A percentile compares a stretch with the other conserved stretches of the same genome.
Conservation (phyloP, 805 yeast species). For the Ogataea angusta region DNA sequence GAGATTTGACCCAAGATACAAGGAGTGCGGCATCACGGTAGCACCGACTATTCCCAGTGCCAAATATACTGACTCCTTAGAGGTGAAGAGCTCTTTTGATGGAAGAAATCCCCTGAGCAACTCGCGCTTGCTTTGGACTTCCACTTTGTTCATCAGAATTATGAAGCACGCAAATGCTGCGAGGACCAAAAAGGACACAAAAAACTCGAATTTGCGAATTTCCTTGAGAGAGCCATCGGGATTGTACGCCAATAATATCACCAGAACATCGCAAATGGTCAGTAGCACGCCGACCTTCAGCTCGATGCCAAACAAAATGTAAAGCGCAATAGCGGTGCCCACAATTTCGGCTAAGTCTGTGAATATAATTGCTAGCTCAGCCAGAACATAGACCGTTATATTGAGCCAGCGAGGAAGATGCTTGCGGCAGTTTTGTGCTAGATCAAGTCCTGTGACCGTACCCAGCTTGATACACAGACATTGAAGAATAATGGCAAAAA, state of each 20-base stretch:
- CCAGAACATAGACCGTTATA: slow-evolving; percentile 58
- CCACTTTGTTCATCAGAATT: slow-evolving; percentile 59
- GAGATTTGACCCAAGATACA: slow-evolving; percentile 80
- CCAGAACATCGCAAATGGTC: slow-evolving; percentile 78
- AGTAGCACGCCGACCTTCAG: slow-evolving; percentile 69
- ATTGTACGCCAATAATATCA: slow-evolving; percentile 73
- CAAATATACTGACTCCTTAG: slow-evolving; percentile 66
- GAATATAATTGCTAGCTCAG: slow-evolving; percentile 86
- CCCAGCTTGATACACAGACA: slow-evolving; percentile 82
- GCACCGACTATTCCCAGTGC: slow-evolving; percentile 88
- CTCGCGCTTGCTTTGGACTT: slow-evolving; percentile 48
- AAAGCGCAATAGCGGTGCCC: slow-evolving; percentile 85
- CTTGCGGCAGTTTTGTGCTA: slow-evolving; percentile 78
- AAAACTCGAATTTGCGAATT: slow-evolving; percentile 72
- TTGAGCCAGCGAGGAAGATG: slow-evolving; percentile 70
- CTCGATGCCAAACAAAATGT: slow-evolving; percentile 74
- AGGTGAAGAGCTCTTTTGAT: slow-evolving; percentile 45
- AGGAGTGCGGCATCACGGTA: slow-evolving; percentile 91
- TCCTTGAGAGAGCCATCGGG: slow-evolving; percentile 73
- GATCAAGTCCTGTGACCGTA: slow-evolving; percentile 82
- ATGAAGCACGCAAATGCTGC: slow-evolving; percentile 76
- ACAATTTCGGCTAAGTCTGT: slow-evolving; percentile 94
- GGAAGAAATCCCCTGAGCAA: slow-evolving; percentile 73
- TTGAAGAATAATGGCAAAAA: slow-evolving; percentile 81
- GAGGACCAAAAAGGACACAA: slow-evolving; percentile 67